These are phyloP conservation scores for Russula sp. DNA, from an alignment of 768 basidiomycete species.

Conservation along the genomic window DNA sequence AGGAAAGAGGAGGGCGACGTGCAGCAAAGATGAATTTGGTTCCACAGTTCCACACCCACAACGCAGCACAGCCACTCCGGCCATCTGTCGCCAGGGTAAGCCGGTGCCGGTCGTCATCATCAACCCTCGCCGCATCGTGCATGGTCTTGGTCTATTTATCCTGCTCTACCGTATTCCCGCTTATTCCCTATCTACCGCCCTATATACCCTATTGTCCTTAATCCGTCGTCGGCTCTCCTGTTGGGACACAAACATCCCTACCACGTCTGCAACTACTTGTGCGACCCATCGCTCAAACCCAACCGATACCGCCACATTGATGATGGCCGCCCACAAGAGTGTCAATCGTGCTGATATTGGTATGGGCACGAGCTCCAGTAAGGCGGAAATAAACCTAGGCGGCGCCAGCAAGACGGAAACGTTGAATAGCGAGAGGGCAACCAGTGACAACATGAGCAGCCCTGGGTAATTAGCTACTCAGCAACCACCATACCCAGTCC, in stretches of 20 bases:
- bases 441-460: slow-evolving; percentile 75
- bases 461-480: slow-evolving; percentile 35
- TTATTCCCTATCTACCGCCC: slow-evolving; percentile 73
- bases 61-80: neutral
- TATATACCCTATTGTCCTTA: slow-evolving; percentile 73
- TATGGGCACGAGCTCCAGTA: slow-evolving; percentile 74
- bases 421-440: slow-evolving; percentile 63
- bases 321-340: slow-evolving; percentile 55
- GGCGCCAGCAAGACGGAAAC: slow-evolving; percentile 70
- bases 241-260: slow-evolving; percentile 41
- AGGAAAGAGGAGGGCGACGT: neutral
- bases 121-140: too few relatives aligned
- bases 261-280: slow-evolving; percentile 44
- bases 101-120: too few relatives aligned
- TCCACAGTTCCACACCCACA: neutral
- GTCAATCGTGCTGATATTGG: slow-evolving; percentile 60
- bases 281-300: slow-evolving; percentile 73
- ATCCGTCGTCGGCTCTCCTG: slow-evolving; percentile 37
- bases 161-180: neutral
- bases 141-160: neutral
- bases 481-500: neutral
- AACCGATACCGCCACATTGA: slow-evolving; percentile 67
- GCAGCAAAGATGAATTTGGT: neutral
- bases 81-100: too few relatives aligned
- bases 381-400: slow-evolving; percentile 43